Evolutionary conservation across 164 flowering plant genomes (phyloP), one percentile per base, ranked within the genome.

Genomic region (Chloranthus sessilifolius): DNA sequence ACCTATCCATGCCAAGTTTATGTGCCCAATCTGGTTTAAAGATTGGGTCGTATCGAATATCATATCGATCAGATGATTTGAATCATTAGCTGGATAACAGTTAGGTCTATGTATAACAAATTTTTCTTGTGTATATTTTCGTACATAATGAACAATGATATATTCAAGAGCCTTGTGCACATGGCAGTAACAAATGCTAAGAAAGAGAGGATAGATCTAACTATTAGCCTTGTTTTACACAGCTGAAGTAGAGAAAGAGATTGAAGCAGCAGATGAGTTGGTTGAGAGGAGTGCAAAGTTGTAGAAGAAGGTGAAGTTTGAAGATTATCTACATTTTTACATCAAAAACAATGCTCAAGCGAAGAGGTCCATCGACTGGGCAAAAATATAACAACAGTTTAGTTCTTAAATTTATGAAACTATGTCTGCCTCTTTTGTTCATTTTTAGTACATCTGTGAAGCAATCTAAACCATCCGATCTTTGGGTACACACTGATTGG

Each of bases 71-170:
- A n/a, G n/a, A n/a, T n/a, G n/a, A n/a, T n/a, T n/a, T n/a, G n/a
- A n/a, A n/a, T n/a, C n/a, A n/a, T n/a, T n/a, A n/a, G n/a, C n/a
- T n/a, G n/a, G n/a, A n/a, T n/a, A n/a, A n/a, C n/a, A n/a, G n/a
- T n/a, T n/a, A n/a, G n/a, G n/a, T n/a, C n/a, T n/a, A n/a, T n/a
- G n/a, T n/a, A n/a, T n/a, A n/a, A n/a, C n/a, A n/a, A n/a, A n/a
- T n/a, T n/a, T n/a, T n/a, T n/a, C n/a, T n/a, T n/a, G n/a, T n/a
- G n/a, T n/a, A n/a, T n/a, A n/a, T 44, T 9, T 47, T 47, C 29
- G 51, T 71, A 77, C 81, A 68, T 77, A 48, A 71, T 73, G 74
- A 78, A 64, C 41, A 80, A 80, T 46, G 81, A 83, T 7, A 56
- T 71, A 3, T 70, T 69, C 71, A 71, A 70, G 69, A 78, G 81